These are phyloP conservation scores for Termitomyces sp. DNA, from an alignment of 768 basidiomycete genomes.

Conservation along the genomic window DNA sequence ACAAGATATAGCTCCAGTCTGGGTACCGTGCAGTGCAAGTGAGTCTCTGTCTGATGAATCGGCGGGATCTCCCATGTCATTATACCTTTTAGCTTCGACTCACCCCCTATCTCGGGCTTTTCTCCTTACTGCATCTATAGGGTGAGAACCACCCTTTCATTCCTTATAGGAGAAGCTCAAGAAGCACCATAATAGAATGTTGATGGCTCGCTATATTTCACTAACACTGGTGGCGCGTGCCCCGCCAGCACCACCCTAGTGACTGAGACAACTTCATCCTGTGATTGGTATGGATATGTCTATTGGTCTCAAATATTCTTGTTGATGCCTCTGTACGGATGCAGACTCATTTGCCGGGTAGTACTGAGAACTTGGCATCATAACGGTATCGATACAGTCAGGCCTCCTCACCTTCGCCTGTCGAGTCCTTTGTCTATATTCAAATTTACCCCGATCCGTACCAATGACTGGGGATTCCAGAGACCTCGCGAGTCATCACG, in stretches of 20 bases:
- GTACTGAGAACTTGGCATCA: background rate
- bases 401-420: background rate
- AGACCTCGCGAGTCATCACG: background rate
- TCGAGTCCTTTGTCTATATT: background rate
- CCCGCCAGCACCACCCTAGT: slow-evolving; percentile 5
- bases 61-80: background rate
- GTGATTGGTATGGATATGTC: background rate
- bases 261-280: background rate
- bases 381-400: background rate
- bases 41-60: background rate
- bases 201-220: slow-evolving; percentile 8
- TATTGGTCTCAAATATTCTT: background rate
- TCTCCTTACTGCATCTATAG: slow-evolving; percentile 5
- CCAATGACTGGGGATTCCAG: background rate
- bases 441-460: too few relatives aligned
- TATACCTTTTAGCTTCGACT: background rate
- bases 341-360: background rate
- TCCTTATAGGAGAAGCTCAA: background rate
- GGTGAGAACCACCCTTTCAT: background rate
- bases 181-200: background rate
- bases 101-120: slow-evolving; percentile 7
- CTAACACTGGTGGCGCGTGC: slow-evolving; percentile 16
- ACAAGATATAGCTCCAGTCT: slow-evolving; percentile 7
- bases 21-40: slow-evolving; percentile 13
- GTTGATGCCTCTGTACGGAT: background rate